phyloP scores from a whole-genome alignment of 1,139 yeast species.

The Suhomyces maxii region DNA sequence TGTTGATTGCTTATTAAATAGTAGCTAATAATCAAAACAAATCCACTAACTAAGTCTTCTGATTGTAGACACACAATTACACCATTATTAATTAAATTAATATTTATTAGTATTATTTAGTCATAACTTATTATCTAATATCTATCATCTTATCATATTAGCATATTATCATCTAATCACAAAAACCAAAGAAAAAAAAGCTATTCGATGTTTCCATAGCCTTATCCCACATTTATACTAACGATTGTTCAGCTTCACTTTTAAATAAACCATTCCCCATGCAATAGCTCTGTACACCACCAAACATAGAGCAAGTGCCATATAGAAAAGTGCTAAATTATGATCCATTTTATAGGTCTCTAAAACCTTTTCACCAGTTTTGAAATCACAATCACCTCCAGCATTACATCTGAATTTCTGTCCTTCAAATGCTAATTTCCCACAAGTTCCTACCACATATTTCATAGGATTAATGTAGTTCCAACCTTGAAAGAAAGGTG shows the following conservation, averaged over 20 bases:
- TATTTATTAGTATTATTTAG: not conserved
- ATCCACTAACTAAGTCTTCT: too few relatives aligned
- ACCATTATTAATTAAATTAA: not conserved
- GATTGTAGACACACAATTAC: not conserved
- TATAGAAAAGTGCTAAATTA: conserved; percentile 20
- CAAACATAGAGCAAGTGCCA: conserved; percentile 39
- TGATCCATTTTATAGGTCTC: conserved; percentile 39
- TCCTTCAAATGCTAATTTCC: conserved; percentile 31
- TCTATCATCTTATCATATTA: too few relatives aligned
- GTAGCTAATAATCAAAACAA: too few relatives aligned
- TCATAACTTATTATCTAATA: too few relatives aligned
- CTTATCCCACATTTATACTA: too few relatives aligned
- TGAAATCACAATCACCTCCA: conserved; percentile 37
- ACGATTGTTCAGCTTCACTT: conserved; percentile 20
- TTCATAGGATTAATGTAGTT: conserved; percentile 76
- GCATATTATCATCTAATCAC: too few relatives aligned
- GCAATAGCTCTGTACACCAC: conserved; percentile 37
- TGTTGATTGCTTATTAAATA: conserved; percentile 17
- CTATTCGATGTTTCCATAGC: too few relatives aligned
- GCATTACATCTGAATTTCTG: conserved; percentile 18
- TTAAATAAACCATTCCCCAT: conserved; percentile 23
- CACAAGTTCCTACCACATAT: conserved; percentile 59
- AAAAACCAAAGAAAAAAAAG: too few relatives aligned
- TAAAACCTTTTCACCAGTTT: conserved; percentile 52
- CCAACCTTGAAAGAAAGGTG: conserved; percentile 62